Percentiles rank a stretch among this genome's conserved stretches.
phyloP scores from a whole-genome alignment of 192 early-diverging fungal genomes.

The Linnemannia schmuckeri region DNA sequence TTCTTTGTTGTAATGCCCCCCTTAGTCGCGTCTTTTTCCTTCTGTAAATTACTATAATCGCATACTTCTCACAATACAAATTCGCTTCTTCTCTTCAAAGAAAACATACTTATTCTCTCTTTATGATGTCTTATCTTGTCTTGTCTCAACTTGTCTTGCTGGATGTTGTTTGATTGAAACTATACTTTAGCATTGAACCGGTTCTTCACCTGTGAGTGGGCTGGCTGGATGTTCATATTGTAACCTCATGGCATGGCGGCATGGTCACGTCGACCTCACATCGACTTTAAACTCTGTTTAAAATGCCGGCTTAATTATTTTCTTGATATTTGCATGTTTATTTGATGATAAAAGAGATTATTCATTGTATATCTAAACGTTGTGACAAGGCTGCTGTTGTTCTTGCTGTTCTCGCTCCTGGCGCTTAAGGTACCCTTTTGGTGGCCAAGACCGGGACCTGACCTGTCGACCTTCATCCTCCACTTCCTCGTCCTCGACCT shows the following conservation, averaged over 20 bases:
- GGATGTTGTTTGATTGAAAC: not conserved
- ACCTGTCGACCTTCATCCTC: not conserved
- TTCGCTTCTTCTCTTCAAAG: not conserved
- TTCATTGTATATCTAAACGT: not conserved
- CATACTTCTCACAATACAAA: not conserved
- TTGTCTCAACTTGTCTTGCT: too few species aligned
- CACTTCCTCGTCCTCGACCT: not conserved
- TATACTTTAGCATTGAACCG: too few species aligned
- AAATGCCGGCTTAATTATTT: not conserved
- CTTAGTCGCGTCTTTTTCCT: not conserved
- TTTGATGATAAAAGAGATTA: not conserved
- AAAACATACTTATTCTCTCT: not conserved
- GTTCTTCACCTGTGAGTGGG: too few species aligned
- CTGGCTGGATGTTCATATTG: too few species aligned
- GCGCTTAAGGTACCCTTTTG: slow-evolving; percentile 25
- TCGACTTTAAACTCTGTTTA: too few species aligned
- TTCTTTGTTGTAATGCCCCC: not conserved
- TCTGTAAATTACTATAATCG: slow-evolving; percentile 9
- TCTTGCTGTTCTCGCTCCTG: slow-evolving; percentile 25
- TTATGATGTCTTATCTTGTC: not conserved
- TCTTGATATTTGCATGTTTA: not conserved
- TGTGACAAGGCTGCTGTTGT: slow-evolving; percentile 24
- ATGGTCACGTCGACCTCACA: too few species aligned
- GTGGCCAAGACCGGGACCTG: slow-evolving; percentile 22
- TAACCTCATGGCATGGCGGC: too few species aligned